Percentiles rank a stretch among this genome's conserved stretches.
Conservation (phyloP, 1,284 basidiomycete genomes). For the Cutaneotrichosporon curvatum region DNA sequence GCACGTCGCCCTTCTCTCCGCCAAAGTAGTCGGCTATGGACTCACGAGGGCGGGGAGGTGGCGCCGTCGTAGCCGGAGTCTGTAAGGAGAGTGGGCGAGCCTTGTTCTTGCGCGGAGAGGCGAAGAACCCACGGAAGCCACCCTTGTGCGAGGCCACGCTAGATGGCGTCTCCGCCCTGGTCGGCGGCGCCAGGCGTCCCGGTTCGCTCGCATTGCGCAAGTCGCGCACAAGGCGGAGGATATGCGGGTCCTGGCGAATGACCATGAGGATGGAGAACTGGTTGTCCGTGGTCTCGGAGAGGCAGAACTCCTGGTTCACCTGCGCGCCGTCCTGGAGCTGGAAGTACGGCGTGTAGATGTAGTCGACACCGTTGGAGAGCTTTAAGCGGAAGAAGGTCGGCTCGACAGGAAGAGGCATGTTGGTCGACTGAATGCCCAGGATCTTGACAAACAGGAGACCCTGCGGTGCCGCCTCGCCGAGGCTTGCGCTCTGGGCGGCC, state of each 20-base stretch:
- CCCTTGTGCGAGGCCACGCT: constrained; percentile 3
- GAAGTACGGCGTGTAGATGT: constrained; percentile 82
- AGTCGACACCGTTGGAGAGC: constrained; percentile 93
- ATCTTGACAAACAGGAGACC: constrained; percentile 95
- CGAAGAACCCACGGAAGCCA: constrained; percentile 6
- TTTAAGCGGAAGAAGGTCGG: constrained; percentile 76
- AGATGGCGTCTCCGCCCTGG: constrained; percentile 3
- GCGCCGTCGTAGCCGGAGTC: constrained; percentile 16
- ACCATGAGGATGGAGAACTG: constrained; percentile 84
- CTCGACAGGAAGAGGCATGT: constrained; percentile 65
- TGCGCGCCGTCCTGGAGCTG: constrained; percentile 57
- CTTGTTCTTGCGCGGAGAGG: constrained; percentile 13
- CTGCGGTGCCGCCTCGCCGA: constrained; percentile 68
- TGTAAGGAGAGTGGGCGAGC: constrained; percentile 14
- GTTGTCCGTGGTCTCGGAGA: constrained; percentile 63
- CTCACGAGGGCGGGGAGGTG: constrained; percentile 29
- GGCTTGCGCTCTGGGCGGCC: constrained; percentile 61
- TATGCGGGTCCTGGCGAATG: constrained; percentile 72
- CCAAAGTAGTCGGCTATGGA: constrained; percentile 78
- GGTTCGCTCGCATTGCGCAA: constrained; percentile 41
- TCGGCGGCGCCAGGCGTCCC: constrained; percentile 42
- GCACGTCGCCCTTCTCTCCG: constrained; percentile 55
- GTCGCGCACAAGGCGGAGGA: constrained; percentile 56
- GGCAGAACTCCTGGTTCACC: constrained; percentile 88
- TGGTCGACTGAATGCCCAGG: constrained; percentile 63